These are phyloP conservation scores for Penicillium sp. DNA, from an alignment of 2,329 filamentous ascomycete genomes.

Conservation along the genomic window DNA sequence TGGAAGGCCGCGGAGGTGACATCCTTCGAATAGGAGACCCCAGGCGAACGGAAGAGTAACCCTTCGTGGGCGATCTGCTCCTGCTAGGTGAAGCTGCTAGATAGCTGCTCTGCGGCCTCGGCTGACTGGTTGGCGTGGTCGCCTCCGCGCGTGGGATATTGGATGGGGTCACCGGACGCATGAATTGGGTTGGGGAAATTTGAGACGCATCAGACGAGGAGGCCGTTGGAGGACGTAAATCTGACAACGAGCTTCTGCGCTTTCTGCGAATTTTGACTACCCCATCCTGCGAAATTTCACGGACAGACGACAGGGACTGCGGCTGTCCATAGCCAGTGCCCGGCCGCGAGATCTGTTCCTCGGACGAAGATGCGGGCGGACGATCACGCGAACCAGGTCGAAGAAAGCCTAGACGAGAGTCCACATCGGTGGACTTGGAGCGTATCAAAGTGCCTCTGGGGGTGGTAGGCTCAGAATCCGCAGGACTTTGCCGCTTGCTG, in stretches of 20 bases:
- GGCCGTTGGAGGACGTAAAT: constrained; percentile 66
- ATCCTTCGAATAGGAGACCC: constrained; percentile 30
- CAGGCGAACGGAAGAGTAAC: constrained; percentile 26
- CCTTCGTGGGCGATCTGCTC: constrained; percentile 31
- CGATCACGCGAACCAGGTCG: constrained; percentile 55
- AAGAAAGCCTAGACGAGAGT: constrained; percentile 45
- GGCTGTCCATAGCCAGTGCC: constrained; percentile 46
- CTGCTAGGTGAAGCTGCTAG: constrained; percentile 27
- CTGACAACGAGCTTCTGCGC: constrained; percentile 84
- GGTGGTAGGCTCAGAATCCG: constrained; percentile 60
- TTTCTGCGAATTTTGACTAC: constrained; percentile 59
- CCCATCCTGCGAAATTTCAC: constrained; percentile 46
- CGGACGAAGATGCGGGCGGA: constrained; percentile 48
- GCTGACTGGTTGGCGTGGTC: constrained; percentile 27
- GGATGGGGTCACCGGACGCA: constrained; percentile 38
- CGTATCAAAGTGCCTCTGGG: constrained; percentile 63
- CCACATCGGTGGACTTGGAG: constrained; percentile 73
- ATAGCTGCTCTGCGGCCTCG: constrained; percentile 29
- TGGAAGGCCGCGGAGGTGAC: constrained; percentile 31
- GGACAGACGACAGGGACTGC: constrained; percentile 47
- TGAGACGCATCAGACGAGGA: constrained; percentile 49
- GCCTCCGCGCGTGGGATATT: constrained; percentile 26
- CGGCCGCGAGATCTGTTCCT: constrained; percentile 42
- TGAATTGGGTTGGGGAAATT: constrained; percentile 28
- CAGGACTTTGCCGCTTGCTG: constrained; percentile 68